Conservation (phyloP, 768 basidiomycete species). For the Crucibulum laeve region DNA sequence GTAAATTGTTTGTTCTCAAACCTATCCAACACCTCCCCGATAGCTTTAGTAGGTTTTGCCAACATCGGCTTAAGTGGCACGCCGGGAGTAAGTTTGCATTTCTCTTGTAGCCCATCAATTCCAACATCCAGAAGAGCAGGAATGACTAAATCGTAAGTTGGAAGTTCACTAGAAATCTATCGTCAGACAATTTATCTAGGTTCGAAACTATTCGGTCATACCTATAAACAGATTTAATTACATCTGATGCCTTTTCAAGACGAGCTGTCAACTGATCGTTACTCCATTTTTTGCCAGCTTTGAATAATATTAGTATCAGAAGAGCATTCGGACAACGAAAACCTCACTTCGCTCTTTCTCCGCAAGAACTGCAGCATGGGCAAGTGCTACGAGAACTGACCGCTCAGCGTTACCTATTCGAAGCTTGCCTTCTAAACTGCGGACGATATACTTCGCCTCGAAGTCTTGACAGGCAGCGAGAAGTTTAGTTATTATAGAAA, state of each 20-base stretch:
- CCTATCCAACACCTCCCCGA: constrained; percentile 93
- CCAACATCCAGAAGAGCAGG: constrained; percentile 84
- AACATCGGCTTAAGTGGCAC: constrained; percentile 98
- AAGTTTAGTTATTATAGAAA: constrained; percentile 90
- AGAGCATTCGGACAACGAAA: neutral
- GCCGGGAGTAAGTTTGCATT: constrained; percentile 91
- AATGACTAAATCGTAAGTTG: constrained; percentile 87
- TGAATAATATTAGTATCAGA: constrained; percentile 4
- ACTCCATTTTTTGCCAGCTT: constrained; percentile 72
- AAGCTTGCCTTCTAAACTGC: constrained; percentile 94
- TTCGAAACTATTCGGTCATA: constrained; percentile 29
- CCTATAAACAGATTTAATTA: constrained; percentile 93
- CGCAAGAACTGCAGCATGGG: constrained; percentile 84
- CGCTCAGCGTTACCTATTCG: constrained; percentile 96
- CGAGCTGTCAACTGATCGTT: constrained; percentile 66
- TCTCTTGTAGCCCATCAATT: constrained; percentile 59
- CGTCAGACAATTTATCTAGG: neutral
- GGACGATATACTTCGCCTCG: constrained; percentile 96
- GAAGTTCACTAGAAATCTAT: constrained; percentile 66
- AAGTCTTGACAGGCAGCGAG: constrained; percentile 86
- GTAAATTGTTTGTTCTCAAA: constrained; percentile 96
- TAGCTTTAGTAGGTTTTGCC: constrained; percentile 98
- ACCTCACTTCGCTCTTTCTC: constrained; percentile 60
- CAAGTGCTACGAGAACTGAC: constrained; percentile 91
- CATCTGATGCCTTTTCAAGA: constrained; percentile 72